A percentile compares a stretch with the other conserved stretches of the same genome.
phyloP scores from a whole-genome alignment of 306 rosid species.

The Oemleria cerasiformis region DNA sequence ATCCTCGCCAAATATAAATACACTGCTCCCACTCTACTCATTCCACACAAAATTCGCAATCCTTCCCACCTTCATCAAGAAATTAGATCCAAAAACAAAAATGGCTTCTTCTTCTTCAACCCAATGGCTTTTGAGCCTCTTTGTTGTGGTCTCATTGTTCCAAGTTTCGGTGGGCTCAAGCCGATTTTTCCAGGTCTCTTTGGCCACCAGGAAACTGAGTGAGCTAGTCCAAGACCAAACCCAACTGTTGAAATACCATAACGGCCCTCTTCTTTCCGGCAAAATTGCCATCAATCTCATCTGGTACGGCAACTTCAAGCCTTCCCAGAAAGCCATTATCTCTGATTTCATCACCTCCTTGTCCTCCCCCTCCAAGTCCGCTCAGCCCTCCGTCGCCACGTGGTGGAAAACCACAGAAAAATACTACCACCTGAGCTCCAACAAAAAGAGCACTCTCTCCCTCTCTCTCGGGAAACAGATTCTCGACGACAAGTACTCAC shows the following conservation, averaged over 20 bases:
- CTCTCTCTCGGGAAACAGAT: slow-evolving; percentile 38
- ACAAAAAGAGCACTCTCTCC: slow-evolving; percentile 22
- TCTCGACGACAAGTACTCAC: slow-evolving; percentile 36
- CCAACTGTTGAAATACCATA: slow-evolving; percentile 51
- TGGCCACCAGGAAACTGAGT: slow-evolving; percentile 21
- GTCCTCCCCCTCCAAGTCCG: slow-evolving; percentile 18
- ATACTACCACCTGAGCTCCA: slow-evolving; percentile 23
- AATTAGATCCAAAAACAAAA: background rate
- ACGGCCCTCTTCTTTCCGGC: slow-evolving; percentile 57
- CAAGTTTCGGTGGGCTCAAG: background rate
- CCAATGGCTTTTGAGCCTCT: background rate
- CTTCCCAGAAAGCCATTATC: slow-evolving; percentile 45
- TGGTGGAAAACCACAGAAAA: slow-evolving; percentile 71
- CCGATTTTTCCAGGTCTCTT: slow-evolving; percentile 19
- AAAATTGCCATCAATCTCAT: slow-evolving; percentile 55
- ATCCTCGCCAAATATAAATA: background rate
- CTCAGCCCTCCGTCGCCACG: slow-evolving; percentile 44
- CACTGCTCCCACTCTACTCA: background rate
- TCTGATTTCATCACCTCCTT: slow-evolving; percentile 54
- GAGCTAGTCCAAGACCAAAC: slow-evolving; percentile 17
- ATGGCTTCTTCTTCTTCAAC: slow-evolving; percentile 27
- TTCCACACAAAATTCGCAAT: background rate
- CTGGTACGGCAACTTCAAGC: slow-evolving; percentile 57
- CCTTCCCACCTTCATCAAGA: background rate
- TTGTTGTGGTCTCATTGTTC: slow-evolving; percentile 25